These are phyloP conservation scores for Cymbidium sinense DNA, from an alignment of 106 monocot genomes.

Conservation along the genomic window DNA sequence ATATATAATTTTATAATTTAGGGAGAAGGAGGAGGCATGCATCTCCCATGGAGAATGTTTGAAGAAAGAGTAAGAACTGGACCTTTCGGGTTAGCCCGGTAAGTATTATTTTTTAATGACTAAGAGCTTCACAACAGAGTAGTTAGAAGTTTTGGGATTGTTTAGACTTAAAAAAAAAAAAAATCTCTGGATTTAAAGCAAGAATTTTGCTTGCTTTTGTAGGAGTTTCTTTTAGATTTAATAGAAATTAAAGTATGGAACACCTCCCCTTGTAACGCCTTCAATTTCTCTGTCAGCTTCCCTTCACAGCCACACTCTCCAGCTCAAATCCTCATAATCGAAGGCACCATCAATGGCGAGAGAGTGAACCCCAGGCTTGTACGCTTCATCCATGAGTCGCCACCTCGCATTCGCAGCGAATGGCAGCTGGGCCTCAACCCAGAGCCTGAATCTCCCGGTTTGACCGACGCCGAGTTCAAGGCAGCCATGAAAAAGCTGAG, in stretches of 20 bases:
- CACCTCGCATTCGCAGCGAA: constrained; percentile 39
- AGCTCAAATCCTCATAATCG: constrained; percentile 27
- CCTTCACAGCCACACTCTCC: constrained; percentile 44
- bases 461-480: constrained; percentile 56
- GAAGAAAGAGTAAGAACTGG: constrained; percentile 57
- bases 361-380: constrained; percentile 37
- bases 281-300: constrained; percentile 25
- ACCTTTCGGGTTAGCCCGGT: constrained; percentile 47
- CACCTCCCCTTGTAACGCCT: background rate
- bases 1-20: constrained; percentile 3
- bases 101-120: background rate
- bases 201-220: background rate
- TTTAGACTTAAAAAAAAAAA: too few species aligned
- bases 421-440: constrained; percentile 20
- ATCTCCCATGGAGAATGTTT: constrained; percentile 36
- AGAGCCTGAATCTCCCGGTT: constrained; percentile 26
- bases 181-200: too few species aligned
- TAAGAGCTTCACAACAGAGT: too few species aligned
- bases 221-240: background rate
- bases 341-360: constrained; percentile 5
- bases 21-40: constrained; percentile 17
- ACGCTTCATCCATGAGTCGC: constrained; percentile 48
- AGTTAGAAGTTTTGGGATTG: too few species aligned
- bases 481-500: constrained; percentile 53
- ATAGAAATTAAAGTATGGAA: background rate